These are phyloP conservation scores for Umbelopsis sp. DNA, from an alignment of 192 early-diverging fungal genomes.

Conservation along the genomic window DNA sequence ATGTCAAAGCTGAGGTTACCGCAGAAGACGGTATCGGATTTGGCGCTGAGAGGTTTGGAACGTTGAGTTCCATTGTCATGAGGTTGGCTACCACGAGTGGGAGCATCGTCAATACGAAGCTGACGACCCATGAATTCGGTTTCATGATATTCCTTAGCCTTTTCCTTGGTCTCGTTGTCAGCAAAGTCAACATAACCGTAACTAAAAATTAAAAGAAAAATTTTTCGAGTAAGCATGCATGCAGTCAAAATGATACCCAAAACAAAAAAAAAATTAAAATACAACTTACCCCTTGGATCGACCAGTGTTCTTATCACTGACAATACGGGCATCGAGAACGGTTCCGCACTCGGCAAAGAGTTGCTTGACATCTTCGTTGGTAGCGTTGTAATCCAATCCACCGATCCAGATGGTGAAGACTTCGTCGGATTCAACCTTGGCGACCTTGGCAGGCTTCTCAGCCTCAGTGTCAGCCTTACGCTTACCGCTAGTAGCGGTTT, in stretches of 20 bases:
- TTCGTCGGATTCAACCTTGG: conserved; percentile 49
- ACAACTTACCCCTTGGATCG: conserved; percentile 68
- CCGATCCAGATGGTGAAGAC: conserved; percentile 71
- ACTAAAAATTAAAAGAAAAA: conserved; percentile 37
- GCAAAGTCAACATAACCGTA: conserved; percentile 92
- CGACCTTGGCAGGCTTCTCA: conserved; percentile 50
- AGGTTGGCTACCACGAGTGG: conserved; percentile 47
- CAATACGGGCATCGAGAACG: conserved; percentile 74
- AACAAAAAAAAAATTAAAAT: conserved; percentile 18
- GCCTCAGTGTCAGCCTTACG: conserved; percentile 49
- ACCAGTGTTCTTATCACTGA: conserved; percentile 71
- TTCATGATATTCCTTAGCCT: conserved; percentile 67
- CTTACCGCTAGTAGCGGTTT: conserved; percentile 46
- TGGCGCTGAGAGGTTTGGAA: conserved; percentile 49
- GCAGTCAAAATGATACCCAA: conserved; percentile 74
- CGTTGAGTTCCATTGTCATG: conserved; percentile 38
- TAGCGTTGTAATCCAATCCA: conserved; percentile 70
- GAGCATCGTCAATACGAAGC: conserved; percentile 77
- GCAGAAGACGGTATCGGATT: conserved; percentile 77
- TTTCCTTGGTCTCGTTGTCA: conserved; percentile 60
- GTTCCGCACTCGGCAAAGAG: conserved; percentile 72
- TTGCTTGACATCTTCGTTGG: conserved; percentile 62
- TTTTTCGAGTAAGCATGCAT: not conserved
- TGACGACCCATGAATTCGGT: conserved; percentile 82
- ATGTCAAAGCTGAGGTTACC: conserved; percentile 75